These are phyloP conservation scores for Bromus sterilis DNA, from an alignment of 176 grass and related monocot genomes.

Conservation along the genomic window DNA sequence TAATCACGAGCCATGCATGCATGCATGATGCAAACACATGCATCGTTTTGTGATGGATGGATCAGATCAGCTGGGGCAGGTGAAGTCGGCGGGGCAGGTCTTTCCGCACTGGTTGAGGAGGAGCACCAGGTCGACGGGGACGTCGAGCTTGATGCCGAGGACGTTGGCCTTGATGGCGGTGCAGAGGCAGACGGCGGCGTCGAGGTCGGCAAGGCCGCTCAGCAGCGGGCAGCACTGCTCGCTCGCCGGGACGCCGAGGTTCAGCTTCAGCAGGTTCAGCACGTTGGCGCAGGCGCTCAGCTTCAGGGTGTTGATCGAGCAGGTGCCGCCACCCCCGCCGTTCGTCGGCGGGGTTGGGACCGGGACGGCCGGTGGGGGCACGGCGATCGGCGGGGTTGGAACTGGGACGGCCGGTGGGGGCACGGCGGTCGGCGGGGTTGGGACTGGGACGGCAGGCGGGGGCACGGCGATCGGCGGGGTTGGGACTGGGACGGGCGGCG, in stretches of 20 bases:
- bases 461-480: neutral
- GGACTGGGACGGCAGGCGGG: neutral
- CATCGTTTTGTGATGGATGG: neutral
- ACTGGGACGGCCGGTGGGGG: neutral
- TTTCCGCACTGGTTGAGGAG: slow-evolving; percentile 70
- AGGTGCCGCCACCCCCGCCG: neutral
- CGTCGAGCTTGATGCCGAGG: slow-evolving; percentile 45
- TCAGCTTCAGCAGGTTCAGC: slow-evolving; percentile 27
- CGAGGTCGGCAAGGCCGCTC: slow-evolving; percentile 13
- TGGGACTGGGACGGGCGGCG: neutral
- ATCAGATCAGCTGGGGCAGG: slow-evolving; percentile 10
- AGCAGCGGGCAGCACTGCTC: slow-evolving; percentile 38
- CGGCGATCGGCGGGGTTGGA: neutral
- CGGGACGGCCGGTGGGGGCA: neutral
- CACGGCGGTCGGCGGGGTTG: neutral
- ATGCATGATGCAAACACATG: too few species aligned
- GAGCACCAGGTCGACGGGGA: slow-evolving; percentile 41
- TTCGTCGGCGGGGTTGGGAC: neutral
- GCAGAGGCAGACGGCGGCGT: slow-evolving; percentile 49
- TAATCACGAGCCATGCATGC: too few species aligned
- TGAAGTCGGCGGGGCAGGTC: slow-evolving; percentile 42
- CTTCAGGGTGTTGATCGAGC: slow-evolving; percentile 44
- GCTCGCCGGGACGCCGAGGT: slow-evolving; percentile 3
- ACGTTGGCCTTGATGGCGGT: slow-evolving; percentile 51
- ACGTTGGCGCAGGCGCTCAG: slow-evolving; percentile 28